Conservation (phyloP, 106 monocot genomes). For the Allium fistulosum region DNA sequence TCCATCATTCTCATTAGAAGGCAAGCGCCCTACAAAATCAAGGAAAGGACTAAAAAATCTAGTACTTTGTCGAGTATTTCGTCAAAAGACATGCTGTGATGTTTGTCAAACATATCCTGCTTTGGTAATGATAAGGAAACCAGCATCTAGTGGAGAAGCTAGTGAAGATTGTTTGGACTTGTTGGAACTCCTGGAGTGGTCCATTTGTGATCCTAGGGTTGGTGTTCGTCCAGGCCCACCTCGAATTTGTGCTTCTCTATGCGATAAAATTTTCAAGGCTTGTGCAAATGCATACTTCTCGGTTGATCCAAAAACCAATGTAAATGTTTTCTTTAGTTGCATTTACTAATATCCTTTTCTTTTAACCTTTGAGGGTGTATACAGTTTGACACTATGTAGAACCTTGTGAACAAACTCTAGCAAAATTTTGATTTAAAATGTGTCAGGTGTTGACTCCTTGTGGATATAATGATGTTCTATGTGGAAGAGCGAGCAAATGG, state of each 20-base stretch:
- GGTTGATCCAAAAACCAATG: slow-evolving; percentile 70
- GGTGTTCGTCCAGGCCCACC: slow-evolving; percentile 73
- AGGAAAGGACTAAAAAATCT: slow-evolving; percentile 65
- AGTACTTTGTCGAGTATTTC: slow-evolving; percentile 72
- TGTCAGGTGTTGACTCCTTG: slow-evolving; percentile 86
- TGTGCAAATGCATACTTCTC: slow-evolving; percentile 74
- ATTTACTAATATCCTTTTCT: background rate
- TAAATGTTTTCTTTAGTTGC: too few species aligned
- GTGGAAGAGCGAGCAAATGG: slow-evolving; percentile 81
- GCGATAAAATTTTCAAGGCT: slow-evolving; percentile 65
- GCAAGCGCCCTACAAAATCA: slow-evolving; percentile 67
- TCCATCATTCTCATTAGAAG: slow-evolving; percentile 72
- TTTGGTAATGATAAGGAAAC: slow-evolving; percentile 55
- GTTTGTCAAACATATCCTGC: slow-evolving; percentile 74
- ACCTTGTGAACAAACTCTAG: too few species aligned
- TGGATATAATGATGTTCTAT: slow-evolving; percentile 70
- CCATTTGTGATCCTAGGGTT: slow-evolving; percentile 80
- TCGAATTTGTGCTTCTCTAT: slow-evolving; percentile 65
- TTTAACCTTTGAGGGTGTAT: background rate
- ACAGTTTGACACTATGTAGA: too few species aligned
- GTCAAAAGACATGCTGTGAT: slow-evolving; percentile 87
- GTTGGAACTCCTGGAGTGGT: slow-evolving; percentile 93
- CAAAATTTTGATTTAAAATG: too few species aligned
- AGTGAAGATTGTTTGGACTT: slow-evolving; percentile 69
- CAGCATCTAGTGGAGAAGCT: slow-evolving; percentile 79